A percentile compares a stretch with the other conserved stretches of the same genome.
phyloP scores from a whole-genome alignment of 257 asterid species.

The Henckelia pumila region DNA sequence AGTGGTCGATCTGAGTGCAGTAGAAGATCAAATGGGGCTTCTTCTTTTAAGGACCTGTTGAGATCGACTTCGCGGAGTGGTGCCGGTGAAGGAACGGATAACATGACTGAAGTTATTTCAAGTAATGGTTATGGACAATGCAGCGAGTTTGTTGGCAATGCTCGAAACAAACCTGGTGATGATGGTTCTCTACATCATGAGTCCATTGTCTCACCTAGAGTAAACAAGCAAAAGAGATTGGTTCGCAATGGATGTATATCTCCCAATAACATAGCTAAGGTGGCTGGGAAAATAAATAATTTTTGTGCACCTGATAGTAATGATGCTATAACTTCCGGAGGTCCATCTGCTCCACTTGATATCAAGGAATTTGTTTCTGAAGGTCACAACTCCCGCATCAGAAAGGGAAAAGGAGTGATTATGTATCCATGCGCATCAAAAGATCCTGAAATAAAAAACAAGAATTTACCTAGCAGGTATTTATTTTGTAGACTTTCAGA shows the following conservation, averaged over 20 bases:
- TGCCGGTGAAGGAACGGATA: slow-evolving; percentile 38
- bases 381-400: slow-evolving; percentile 33
- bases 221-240: slow-evolving; percentile 60
- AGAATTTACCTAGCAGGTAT: slow-evolving; percentile 48
- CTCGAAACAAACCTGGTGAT: slow-evolving; percentile 36
- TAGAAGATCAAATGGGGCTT: slow-evolving; percentile 31
- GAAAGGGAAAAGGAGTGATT: slow-evolving; percentile 73
- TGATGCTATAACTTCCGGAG: slow-evolving; percentile 28
- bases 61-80: slow-evolving; percentile 21
- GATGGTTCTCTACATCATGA: slow-evolving; percentile 29
- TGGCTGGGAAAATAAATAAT: slow-evolving; percentile 37
- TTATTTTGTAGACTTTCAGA: slow-evolving; percentile 2
- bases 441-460: slow-evolving; percentile 30
- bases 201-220: slow-evolving; percentile 37
- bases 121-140: slow-evolving; percentile 31
- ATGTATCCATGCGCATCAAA: slow-evolving; percentile 39
- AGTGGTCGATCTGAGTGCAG: slow-evolving; percentile 29
- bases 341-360: slow-evolving; percentile 32
- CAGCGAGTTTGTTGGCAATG: slow-evolving; percentile 20
- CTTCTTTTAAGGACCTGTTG: slow-evolving; percentile 27
- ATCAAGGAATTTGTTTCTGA: slow-evolving; percentile 50
- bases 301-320: slow-evolving; percentile 29
- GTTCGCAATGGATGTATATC: slow-evolving; percentile 93
- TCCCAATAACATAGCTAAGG: slow-evolving; percentile 70
- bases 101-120: slow-evolving; percentile 28